These are phyloP conservation scores for Aureobasidium sp. DNA, from an alignment of 2,329 filamentous ascomycete genomes.

Conservation along the genomic window DNA sequence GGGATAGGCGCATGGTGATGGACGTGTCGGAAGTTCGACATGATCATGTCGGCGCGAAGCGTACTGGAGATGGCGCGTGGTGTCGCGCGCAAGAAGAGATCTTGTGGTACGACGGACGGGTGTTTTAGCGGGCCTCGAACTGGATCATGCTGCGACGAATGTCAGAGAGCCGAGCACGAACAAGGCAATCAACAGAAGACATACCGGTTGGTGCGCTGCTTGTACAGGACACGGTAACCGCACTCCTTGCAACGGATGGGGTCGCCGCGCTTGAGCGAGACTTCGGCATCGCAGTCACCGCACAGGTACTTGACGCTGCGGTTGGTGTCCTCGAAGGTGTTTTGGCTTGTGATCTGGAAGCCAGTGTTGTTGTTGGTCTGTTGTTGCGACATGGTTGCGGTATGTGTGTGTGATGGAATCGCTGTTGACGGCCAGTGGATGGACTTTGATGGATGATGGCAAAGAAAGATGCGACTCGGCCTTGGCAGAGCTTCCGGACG, in stretches of 20 bases:
- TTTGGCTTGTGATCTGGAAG: conserved; percentile 35
- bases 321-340: conserved; percentile 41
- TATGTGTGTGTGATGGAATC: neutral
- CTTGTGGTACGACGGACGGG: neutral
- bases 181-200: conserved; percentile 24
- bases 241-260: conserved; percentile 85
- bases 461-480: neutral
- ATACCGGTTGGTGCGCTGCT: conserved; percentile 94
- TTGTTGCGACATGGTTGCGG: conserved; percentile 9
- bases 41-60: neutral
- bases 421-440: neutral
- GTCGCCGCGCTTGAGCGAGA: conserved; percentile 67
- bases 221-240: conserved; percentile 91
- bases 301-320: conserved; percentile 49
- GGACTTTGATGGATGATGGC: neutral
- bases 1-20: neutral
- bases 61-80: neutral
- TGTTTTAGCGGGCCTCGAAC: conserved; percentile 74
- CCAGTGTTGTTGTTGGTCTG: conserved; percentile 7
- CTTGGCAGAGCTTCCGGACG: neutral
- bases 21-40: neutral
- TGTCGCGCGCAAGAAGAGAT: neutral
- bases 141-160: conserved; percentile 73
- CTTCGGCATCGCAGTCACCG: conserved; percentile 75
- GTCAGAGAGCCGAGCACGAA: neutral